Conservation (phyloP, 1,139 yeast species). For the Schizosaccharomyces versatilis region DNA sequence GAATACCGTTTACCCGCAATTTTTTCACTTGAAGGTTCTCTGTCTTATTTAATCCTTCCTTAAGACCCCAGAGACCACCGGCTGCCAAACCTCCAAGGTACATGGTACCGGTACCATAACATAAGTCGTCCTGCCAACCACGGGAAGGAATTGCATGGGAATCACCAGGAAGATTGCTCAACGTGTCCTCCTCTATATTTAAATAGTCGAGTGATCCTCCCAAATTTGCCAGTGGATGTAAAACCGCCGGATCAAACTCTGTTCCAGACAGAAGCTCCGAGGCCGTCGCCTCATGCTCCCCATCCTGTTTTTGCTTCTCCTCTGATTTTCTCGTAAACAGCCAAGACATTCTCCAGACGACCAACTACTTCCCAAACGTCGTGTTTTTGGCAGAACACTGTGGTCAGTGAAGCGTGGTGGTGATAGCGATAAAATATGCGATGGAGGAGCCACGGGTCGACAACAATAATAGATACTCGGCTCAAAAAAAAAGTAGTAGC, state of each 20-base stretch:
- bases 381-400: too few species aligned
- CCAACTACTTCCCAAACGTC: too few species aligned
- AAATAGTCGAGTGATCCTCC: slow-evolving; percentile 68
- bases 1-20: slow-evolving; percentile 64
- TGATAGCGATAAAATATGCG: too few species aligned
- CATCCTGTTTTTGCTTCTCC: neutral
- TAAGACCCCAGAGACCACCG: slow-evolving; percentile 77
- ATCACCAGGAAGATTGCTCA: slow-evolving; percentile 58
- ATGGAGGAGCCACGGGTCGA: too few species aligned
- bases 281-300: neutral
- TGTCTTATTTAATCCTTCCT: slow-evolving; percentile 66
- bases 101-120: slow-evolving; percentile 94
- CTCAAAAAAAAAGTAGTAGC: too few species aligned
- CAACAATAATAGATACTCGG: too few species aligned
- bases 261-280: slow-evolving; percentile 1
- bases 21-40: slow-evolving; percentile 42
- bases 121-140: slow-evolving; percentile 90
- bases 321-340: neutral
- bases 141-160: slow-evolving; percentile 82
- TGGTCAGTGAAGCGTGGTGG: too few species aligned
- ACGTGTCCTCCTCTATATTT: slow-evolving; percentile 67
- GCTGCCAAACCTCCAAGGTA: slow-evolving; percentile 44
- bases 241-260: slow-evolving; percentile 34
- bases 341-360: neutral
- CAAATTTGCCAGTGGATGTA: slow-evolving; percentile 88